Evolutionary conservation across 2,329 filamentous ascomycete genomes (phyloP), one percentile per base, ranked within the genome.

Genomic region (Dothistroma septosporum): DNA sequence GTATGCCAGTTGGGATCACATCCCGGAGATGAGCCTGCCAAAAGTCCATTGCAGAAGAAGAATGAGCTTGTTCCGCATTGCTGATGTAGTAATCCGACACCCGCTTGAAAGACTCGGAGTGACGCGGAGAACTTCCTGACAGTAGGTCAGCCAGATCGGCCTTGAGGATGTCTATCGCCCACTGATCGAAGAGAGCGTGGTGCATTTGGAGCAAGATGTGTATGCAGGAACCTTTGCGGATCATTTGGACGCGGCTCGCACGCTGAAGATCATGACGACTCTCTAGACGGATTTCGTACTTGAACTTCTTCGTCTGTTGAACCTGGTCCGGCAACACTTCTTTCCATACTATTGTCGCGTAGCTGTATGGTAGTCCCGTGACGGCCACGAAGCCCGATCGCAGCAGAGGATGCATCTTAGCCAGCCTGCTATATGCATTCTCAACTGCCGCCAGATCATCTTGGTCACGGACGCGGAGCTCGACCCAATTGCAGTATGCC

Each of bases 101-200:
- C 0, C 81, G 70, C 0, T 79, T 76, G 67, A 90, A 96, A 28
- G 85, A 80, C 0, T 85, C 83, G 31, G 87, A 79, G 0, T 67
- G 47, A 0, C 63, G 65, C 14, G 70, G 41, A 0, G 67, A n/a
- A 2, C 69, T 57, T 8, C 71, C 72, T 19, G 65, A 60, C 70
- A 89, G 68, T 1, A 88, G 65, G 0, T 68, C 69, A 4, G 82
- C 79, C 4, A 96, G 76, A 71, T 96, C 91, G 28, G 82, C 77
- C 0, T 95, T 75, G 32, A 93, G 78, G 55, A 96, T 89, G 70
- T 75, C 74, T 11, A 92, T 82, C 0, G 91, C 92, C 92, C 92
- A 97, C n/a, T 92, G 92, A 73, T 97, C 92, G 70, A 96, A 97
- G 0, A 95, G 73, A 0, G 90, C 86, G 74, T 97, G 92, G 71